Conservation (phyloP, 208 protist species). For the Blastocrithidia nonstop region DNA sequence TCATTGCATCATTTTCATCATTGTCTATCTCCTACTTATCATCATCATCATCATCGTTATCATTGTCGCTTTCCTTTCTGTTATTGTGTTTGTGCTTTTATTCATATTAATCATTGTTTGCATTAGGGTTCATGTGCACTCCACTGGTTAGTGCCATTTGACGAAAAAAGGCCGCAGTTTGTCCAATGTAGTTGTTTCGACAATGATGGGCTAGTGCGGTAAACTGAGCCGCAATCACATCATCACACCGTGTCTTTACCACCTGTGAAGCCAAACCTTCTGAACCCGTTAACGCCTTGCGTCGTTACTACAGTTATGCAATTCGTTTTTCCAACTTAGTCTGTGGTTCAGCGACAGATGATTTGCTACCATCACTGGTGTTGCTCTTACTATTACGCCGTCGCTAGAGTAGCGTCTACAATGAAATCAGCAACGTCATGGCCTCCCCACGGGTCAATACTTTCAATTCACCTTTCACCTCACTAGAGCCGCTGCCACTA, state of each 20-base stretch:
- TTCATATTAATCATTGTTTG: no score
- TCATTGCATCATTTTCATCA: neutral
- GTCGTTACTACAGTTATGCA: constrained; percentile 41
- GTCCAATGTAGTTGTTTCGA: constrained; percentile 64
- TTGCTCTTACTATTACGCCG: constrained; percentile 14
- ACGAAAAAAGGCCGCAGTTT: constrained; percentile 59
- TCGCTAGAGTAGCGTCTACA: constrained; percentile 69
- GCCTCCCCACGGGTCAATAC: constrained; percentile 48
- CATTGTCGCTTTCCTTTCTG: constrained; percentile 4
- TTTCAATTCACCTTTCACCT: constrained; percentile 20
- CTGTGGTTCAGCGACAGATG: neutral
- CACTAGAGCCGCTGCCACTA: no score
- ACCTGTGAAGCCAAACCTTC: constrained; percentile 46
- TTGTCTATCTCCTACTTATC: neutral
- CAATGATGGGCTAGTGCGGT: constrained; percentile 33
- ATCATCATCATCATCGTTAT: constrained; percentile 4
- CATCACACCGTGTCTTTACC: constrained; percentile 27
- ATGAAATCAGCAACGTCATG: constrained; percentile 63
- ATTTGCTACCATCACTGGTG: constrained; percentile 6
- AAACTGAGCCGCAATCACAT: constrained; percentile 50
- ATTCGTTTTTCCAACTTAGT: constrained; percentile 22
- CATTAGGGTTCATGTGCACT: constrained; percentile 12
- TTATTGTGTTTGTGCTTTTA: no score
- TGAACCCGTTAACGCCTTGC: constrained; percentile 28
- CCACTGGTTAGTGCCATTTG: constrained; percentile 51